Evolutionary conservation across 768 basidiomycete species (phyloP).

Genomic region (Fibroporia radiculosa): DNA sequence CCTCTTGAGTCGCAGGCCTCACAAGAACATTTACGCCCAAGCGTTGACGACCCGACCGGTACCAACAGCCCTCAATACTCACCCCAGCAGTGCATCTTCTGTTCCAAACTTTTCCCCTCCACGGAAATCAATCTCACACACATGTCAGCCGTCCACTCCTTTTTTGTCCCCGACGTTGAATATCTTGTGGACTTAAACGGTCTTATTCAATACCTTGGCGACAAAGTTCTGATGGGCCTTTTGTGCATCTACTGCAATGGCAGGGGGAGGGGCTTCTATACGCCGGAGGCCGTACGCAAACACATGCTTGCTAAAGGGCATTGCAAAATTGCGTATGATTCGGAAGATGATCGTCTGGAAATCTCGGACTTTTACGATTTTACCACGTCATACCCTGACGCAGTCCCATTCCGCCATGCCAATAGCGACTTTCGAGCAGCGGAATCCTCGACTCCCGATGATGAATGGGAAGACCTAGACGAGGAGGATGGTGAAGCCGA

Average conservation of each 20-base stretch:
- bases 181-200: slow-evolving; percentile 82
- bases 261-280: slow-evolving; percentile 73
- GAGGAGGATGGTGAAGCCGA: slow-evolving; percentile 21
- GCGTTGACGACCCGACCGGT: slow-evolving; percentile 71
- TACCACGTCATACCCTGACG: slow-evolving; percentile 63
- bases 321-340: slow-evolving; percentile 91
- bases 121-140: slow-evolving; percentile 69
- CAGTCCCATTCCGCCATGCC: slow-evolving; percentile 21
- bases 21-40: slow-evolving; percentile 40
- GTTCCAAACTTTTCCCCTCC: slow-evolving; percentile 40
- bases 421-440: slow-evolving; percentile 8
- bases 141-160: slow-evolving; percentile 85
- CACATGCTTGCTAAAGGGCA: slow-evolving; percentile 97
- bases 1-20: slow-evolving; percentile 30
- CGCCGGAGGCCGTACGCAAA: slow-evolving; percentile 80
- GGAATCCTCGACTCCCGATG: slow-evolving; percentile 10
- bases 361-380: slow-evolving; percentile 94
- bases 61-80: slow-evolving; percentile 59
- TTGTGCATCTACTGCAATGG: slow-evolving; percentile 89
- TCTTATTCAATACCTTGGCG: slow-evolving; percentile 77
- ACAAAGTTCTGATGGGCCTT: slow-evolving; percentile 91
- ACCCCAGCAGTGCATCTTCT: slow-evolving; percentile 80
- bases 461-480: slow-evolving; percentile 28
- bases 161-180: slow-evolving; percentile 93
- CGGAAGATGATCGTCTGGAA: slow-evolving; percentile 73